Base-by-base conservation (phyloP, 306 rosid genomes). In the Quercus glauca region DNA sequence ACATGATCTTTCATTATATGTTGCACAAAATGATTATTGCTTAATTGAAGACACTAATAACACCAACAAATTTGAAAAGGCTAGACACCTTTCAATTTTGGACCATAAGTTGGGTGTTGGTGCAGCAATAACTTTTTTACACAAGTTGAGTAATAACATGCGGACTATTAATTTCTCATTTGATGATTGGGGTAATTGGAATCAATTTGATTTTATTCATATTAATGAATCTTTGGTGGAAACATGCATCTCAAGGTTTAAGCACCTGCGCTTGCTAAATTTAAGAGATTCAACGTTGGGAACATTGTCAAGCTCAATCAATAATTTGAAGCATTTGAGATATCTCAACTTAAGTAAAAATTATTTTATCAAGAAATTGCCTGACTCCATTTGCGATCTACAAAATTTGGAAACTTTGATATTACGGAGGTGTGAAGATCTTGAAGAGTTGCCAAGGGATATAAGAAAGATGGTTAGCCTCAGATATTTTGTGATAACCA, bases 371-470 rank as follows among this genome's bases (percentile, higher is more conserved):
- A 33, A n/a, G 43, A 74, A 43, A 52, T 80, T 74, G 35, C 88
- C 85, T 3, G 29, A 55, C 63, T 84, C 81, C 52, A 59, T 79
- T 49, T 84, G 86, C 17, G 61, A 58, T 52, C 77, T 84, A 29
- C 85, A 13, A 31, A 82, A 64, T 37, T 74, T 84, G 76, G 77
- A 82, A 25, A 58, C 64, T 14, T 72, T 82, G 52, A 18, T 41
- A 5, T 73, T 83, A 37, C 0, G 0, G 8, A 69, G 60, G 2
- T 82, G 80, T 19, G 26, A 2, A 1, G 43, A 59, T 1, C 82
- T 84, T 73, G 41, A 25, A 53, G 55, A 45, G 56, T 63, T 82
- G 26, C 88, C 85, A 3, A 80, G 33, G 18, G 81, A 73, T 35
- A 73, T 77, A 52, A 74, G 71, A 65, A 75, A 37, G 2, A 25